A percentile compares a stretch with the other conserved stretches of the same genome.
These are phyloP conservation scores for Diaporthe longicolla DNA, from an alignment of 2,329 filamentous ascomycete genomes.

Conservation along the genomic window DNA sequence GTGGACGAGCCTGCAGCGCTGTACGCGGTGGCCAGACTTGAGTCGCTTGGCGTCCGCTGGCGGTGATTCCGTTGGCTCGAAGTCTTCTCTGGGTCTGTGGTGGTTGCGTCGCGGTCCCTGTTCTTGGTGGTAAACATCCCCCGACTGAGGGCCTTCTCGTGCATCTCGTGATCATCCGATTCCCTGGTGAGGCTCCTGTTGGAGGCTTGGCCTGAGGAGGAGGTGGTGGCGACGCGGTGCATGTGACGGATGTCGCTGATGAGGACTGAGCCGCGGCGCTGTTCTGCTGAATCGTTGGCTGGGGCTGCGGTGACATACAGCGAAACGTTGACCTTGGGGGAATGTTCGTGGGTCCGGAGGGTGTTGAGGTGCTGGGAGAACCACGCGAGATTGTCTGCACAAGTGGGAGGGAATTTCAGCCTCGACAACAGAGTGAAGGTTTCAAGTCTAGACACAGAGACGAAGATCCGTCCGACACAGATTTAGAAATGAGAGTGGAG, in stretches of 20 bases:
- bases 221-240: constrained; percentile 14
- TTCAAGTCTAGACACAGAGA: neutral
- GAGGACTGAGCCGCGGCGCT: constrained; percentile 35
- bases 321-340: constrained; percentile 55
- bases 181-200: constrained; percentile 26
- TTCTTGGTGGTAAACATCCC: neutral
- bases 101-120: neutral
- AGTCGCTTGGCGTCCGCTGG: constrained; percentile 14
- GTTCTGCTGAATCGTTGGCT: constrained; percentile 29
- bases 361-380: constrained; percentile 57
- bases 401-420: neutral
- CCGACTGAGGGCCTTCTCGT: constrained; percentile 44
- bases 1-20: constrained; percentile 24
- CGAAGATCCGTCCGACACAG: neutral
- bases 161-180: constrained; percentile 36
- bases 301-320: constrained; percentile 55
- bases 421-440: neutral
- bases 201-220: constrained; percentile 43
- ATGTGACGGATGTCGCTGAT: constrained; percentile 29
- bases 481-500: neutral
- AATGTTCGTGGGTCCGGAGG: constrained; percentile 55
- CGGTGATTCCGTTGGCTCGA: neutral
- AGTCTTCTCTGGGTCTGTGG: constrained; percentile 35
- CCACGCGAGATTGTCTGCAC: constrained; percentile 54
- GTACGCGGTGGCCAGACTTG: constrained; percentile 26